Evolutionary conservation across 208 protist genomes (phyloP).

Genomic region (Trypanosoma vivax): DNA sequence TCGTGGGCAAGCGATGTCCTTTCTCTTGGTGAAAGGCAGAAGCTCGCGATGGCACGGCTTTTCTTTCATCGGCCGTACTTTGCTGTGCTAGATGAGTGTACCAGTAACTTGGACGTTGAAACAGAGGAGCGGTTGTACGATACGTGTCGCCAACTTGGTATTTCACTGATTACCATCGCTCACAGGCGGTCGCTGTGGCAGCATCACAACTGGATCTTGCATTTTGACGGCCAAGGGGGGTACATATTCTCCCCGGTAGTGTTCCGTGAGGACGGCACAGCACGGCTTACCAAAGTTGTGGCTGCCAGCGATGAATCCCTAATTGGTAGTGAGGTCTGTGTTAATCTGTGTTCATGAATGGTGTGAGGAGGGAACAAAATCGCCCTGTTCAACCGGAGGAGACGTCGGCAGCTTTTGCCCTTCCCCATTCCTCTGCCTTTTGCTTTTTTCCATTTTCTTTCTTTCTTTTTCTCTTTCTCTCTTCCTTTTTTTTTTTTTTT

Average conservation of each 20-base stretch:
- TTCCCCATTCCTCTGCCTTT: constrained; percentile 1
- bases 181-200: constrained; percentile 69
- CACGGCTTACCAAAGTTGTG: constrained; percentile 24
- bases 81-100: constrained; percentile 90
- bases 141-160: constrained; percentile 57
- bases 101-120: constrained; percentile 63
- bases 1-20: constrained; percentile 49
- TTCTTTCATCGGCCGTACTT: constrained; percentile 85
- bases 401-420: too few relatives aligned
- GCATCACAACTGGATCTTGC: constrained; percentile 80
- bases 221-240: constrained; percentile 65
- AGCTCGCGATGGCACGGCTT: constrained; percentile 81
- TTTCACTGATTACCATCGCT: constrained; percentile 83
- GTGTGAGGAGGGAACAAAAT: neutral
- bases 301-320: constrained; percentile 8
- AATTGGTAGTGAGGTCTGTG: neutral
- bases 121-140: constrained; percentile 67
- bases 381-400: too few relatives aligned
- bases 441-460: neutral
- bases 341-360: constrained; percentile 5
- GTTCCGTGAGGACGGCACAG: constrained; percentile 19
- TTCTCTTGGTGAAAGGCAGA: constrained; percentile 82
- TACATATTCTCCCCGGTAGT: constrained; percentile 67
- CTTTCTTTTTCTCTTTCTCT: constrained; percentile 3
- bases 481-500: neutral